A percentile compares a stretch with the other conserved stretches of the same genome.
Evolutionary conservation across 768 basidiomycete species (phyloP).

Genomic region (Boletus fagicola): DNA sequence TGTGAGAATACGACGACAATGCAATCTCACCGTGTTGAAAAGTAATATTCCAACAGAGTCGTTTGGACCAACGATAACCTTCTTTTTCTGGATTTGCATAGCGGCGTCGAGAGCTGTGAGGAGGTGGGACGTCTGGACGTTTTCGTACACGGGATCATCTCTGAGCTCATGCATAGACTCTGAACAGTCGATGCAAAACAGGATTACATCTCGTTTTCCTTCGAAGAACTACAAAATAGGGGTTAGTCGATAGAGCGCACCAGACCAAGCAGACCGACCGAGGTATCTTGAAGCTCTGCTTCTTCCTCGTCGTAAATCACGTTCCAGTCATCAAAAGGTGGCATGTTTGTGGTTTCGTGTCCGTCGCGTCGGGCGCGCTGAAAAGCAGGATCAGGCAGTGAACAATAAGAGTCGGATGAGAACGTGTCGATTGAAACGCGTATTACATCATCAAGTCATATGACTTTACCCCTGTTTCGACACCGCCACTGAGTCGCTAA

Average conservation of each 20-base stretch:
- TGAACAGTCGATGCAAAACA: slow-evolving; percentile 97
- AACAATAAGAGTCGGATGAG: slow-evolving; percentile 3
- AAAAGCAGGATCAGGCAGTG: neutral
- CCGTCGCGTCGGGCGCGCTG: neutral
- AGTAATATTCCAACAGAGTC: slow-evolving; percentile 89
- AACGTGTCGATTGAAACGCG: slow-evolving; percentile 13
- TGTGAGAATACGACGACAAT: neutral
- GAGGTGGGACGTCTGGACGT: slow-evolving; percentile 70
- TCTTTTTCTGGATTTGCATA: slow-evolving; percentile 84
- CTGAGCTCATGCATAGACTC: slow-evolving; percentile 78
- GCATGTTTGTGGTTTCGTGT: slow-evolving; percentile 38
- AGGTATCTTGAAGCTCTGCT: slow-evolving; percentile 71
- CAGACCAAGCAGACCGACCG: slow-evolving; percentile 40
- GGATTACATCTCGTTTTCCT: slow-evolving; percentile 77
- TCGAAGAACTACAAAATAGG: slow-evolving; percentile 54
- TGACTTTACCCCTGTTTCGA: slow-evolving; percentile 15
- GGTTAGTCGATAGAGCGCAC: slow-evolving; percentile 4
- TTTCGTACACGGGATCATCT: slow-evolving; percentile 64
- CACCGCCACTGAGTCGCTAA: neutral
- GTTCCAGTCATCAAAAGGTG: slow-evolving; percentile 80
- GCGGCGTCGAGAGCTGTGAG: slow-evolving; percentile 79
- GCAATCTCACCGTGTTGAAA: slow-evolving; percentile 79
- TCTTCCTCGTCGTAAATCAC: slow-evolving; percentile 78
- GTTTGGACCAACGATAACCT: slow-evolving; percentile 83
- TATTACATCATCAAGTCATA: slow-evolving; percentile 26